These are phyloP conservation scores for Ophiostoma novo-ulmi DNA, from an alignment of 2,329 filamentous ascomycete genomes.

Conservation along the genomic window DNA sequence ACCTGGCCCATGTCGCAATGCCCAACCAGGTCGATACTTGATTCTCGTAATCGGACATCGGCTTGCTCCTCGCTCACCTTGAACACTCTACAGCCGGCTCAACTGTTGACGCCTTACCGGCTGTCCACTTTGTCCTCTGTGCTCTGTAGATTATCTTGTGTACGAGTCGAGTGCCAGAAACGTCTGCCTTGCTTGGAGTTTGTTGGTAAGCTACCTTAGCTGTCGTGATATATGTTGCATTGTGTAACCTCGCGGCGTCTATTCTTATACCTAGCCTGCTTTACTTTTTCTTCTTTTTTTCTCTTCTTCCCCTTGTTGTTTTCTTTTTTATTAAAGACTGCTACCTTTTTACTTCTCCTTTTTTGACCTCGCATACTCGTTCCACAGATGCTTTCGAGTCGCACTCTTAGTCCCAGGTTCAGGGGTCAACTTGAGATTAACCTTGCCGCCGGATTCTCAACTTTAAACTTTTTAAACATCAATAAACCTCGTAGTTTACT, in stretches of 20 bases:
- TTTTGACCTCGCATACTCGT: background rate
- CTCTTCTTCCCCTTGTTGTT: background rate
- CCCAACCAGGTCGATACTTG: background rate
- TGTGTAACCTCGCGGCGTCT: background rate
- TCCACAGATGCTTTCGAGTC: background rate
- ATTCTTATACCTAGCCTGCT: background rate
- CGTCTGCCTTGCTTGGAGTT: background rate
- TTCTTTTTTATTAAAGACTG: background rate
- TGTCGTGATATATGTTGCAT: constrained; percentile 4
- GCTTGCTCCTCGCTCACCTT: background rate
- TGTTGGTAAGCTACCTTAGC: background rate
- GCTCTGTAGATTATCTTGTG: background rate
- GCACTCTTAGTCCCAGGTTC: background rate
- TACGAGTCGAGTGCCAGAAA: background rate
- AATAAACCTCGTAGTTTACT: no score
- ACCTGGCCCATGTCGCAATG: background rate
- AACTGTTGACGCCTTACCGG: constrained; percentile 1
- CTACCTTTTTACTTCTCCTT: background rate
- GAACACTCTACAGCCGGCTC: background rate
- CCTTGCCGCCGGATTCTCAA: background rate
- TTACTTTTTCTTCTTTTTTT: background rate
- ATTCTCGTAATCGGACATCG: background rate
- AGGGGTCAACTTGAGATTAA: background rate
- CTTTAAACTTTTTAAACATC: no score
- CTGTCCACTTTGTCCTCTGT: background rate